These are phyloP conservation scores for Gliomastix tumulicola DNA, from an alignment of 2,329 filamentous ascomycete genomes.

Conservation along the genomic window DNA sequence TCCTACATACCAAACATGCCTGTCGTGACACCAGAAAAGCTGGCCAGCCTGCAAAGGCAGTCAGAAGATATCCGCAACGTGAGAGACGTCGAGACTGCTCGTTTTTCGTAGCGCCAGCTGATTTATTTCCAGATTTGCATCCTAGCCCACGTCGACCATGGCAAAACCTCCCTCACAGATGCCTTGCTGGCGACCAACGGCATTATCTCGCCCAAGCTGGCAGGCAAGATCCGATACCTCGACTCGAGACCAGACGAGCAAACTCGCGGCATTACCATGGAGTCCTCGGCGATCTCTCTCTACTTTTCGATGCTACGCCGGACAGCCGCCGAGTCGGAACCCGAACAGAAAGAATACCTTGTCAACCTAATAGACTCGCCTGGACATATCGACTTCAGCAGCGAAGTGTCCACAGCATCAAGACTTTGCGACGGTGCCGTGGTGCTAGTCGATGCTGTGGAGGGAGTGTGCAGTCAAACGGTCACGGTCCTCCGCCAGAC, in stretches of 20 bases:
- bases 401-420: conserved; percentile 93
- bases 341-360: conserved; percentile 79
- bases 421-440: conserved; percentile 90
- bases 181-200: conserved; percentile 96
- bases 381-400: conserved; percentile 97
- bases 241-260: conserved; percentile 97
- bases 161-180: conserved; percentile 95
- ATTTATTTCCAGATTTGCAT: conserved; percentile 82
- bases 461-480: conserved; percentile 97
- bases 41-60: conserved; percentile 82
- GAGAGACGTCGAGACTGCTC: too few species aligned
- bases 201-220: conserved; percentile 96
- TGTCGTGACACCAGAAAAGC: conserved; percentile 82
- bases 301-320: conserved; percentile 89
- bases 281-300: conserved; percentile 94
- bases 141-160: conserved; percentile 93
- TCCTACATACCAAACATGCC: conserved; percentile 80
- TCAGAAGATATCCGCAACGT: conserved; percentile 90
- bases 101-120: too few species aligned
- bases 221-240: conserved; percentile 95
- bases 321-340: conserved; percentile 57
- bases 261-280: conserved; percentile 97
- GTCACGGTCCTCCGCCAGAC: conserved; percentile 93
- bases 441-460: conserved; percentile 91
- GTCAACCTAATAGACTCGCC: conserved; percentile 95